phyloP scores from a whole-genome alignment of 257 asterid genomes.

The Capsicum chinense region DNA sequence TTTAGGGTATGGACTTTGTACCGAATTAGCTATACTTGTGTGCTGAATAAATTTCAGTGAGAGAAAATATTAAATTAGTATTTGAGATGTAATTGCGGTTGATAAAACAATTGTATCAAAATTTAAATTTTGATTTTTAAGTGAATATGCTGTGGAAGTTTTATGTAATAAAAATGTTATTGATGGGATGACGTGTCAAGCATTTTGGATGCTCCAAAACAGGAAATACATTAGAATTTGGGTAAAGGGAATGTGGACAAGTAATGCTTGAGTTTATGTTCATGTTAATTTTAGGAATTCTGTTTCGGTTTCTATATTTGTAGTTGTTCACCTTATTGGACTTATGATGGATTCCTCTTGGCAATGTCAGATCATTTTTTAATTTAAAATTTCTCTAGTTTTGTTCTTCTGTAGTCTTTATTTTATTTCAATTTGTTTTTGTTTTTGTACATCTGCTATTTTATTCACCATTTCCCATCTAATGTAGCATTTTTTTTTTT shows the following conservation, averaged over 20 bases:
- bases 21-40: neutral
- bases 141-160: neutral
- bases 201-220: neutral
- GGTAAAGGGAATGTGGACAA: neutral
- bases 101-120: neutral
- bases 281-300: neutral
- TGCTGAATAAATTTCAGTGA: neutral
- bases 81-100: neutral
- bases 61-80: neutral
- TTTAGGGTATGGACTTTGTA: neutral
- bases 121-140: no score
- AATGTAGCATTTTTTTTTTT: neutral
- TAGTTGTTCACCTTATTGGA: neutral
- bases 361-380: neutral
- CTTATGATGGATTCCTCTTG: neutral
- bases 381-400: neutral
- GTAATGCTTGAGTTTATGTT: neutral
- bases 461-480: neutral
- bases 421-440: neutral
- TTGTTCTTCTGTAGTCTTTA: neutral
- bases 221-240: neutral
- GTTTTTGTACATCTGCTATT: neutral
- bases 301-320: neutral
- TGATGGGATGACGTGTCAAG: neutral
- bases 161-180: neutral